Percentiles rank a stretch among this genome's conserved stretches.
Conservation (phyloP, 768 basidiomycete species). For the Neoboletus subvelutipes region DNA sequence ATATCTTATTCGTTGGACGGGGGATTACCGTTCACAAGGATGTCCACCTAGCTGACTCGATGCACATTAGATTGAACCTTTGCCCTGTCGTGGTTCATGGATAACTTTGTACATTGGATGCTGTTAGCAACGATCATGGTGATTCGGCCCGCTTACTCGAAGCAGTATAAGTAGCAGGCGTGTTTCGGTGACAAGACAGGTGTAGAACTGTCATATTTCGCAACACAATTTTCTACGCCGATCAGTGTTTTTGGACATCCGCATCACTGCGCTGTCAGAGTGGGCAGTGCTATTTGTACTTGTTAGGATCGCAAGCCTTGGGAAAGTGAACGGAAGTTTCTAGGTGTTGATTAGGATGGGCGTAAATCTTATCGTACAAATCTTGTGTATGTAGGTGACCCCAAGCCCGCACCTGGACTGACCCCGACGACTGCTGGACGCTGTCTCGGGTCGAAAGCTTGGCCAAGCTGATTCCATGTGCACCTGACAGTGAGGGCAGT, state of each 20-base stretch:
- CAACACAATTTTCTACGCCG: too few relatives aligned
- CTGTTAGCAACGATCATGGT: too few relatives aligned
- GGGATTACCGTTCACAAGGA: background rate
- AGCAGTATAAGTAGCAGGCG: too few relatives aligned
- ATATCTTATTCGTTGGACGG: background rate
- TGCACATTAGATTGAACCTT: background rate
- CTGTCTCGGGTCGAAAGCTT: background rate
- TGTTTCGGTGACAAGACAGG: too few relatives aligned
- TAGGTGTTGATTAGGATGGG: background rate
- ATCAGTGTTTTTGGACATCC: too few relatives aligned
- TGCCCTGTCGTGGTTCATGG: background rate
- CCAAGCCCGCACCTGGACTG: background rate
- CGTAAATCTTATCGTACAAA: background rate
- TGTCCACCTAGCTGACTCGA: background rate
- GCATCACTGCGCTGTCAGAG: too few relatives aligned
- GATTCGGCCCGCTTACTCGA: too few relatives aligned
- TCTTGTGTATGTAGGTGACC: background rate
- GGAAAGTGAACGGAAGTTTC: background rate
- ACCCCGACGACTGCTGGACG: background rate
- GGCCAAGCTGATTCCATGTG: conserved; percentile 1
- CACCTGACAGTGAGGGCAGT: background rate
- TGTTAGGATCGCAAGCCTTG: conserved; percentile 9
- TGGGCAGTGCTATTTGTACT: background rate
- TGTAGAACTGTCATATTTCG: too few relatives aligned
- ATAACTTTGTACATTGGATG: background rate